Evolutionary conservation across 108 stramenopile genomes (phyloP), one percentile per base, ranked within the genome.

Genomic region (Nannochloropsis salina): DNA sequence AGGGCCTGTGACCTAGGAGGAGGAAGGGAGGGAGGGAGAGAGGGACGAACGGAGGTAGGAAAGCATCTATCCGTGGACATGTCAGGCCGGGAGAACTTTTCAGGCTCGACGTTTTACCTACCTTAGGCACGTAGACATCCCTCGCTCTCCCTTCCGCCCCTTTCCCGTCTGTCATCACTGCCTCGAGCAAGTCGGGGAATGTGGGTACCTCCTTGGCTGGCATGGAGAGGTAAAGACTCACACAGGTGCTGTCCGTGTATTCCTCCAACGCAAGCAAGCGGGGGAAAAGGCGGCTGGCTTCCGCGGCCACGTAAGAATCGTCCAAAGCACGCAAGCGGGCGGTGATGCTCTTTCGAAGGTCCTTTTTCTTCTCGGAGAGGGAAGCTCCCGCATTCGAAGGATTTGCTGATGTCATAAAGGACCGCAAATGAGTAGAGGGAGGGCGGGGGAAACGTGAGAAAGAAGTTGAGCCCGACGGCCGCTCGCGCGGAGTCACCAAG

Each of bases 41-140:
- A 8, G 42, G 12, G 5, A 44, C 4, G 31, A 44, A 42, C 0
- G 10, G 4, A 18, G 44, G 20, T 5, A 42, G 31, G 31, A 41
- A 10, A 44, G n/a, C 83, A n/a, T 18, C 0, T 4, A 42, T 44
- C 6, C 22, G 15, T 21, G 1, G 15, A 80, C 21, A 21, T 80
- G 80, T 1, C 42, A 83, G 20, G 18, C 2, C 41, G 31, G 31
- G 31, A 31, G 1, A 31, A 31, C 31, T 31, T 31, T 31, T 31
- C 61, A 74, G 20, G 2, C 61, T n/a, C n/a, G n/a, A n/a, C 15
- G 2, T n/a, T n/a, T 2, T n/a, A 6, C 61, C 61, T 74, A 88
- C 88, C 88, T 88, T 88, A 18, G 88, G 88, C 12, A 88, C 84
- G 43, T 88, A 88, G 21, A 88, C 84, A n/a, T 85, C 47, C 81